Conservation (phyloP, 495 filamentous ascomycete species). For the Corynascus novoguineensis region DNA sequence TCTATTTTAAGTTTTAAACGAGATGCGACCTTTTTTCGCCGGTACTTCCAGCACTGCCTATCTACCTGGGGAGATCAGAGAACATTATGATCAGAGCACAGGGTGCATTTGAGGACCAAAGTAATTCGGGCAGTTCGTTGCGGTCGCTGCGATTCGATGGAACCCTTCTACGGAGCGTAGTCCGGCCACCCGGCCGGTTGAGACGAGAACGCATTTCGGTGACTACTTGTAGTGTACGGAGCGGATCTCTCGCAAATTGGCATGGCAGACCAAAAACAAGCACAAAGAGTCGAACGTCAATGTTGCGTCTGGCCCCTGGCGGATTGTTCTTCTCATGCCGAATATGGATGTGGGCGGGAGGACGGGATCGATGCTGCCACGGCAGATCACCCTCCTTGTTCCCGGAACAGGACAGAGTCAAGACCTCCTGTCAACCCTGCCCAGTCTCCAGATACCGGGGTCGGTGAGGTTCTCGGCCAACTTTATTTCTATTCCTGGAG, state of each 20-base stretch:
- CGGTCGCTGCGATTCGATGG: too few species aligned
- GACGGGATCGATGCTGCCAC: background rate
- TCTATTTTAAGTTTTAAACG: too few species aligned
- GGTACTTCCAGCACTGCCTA: too few species aligned
- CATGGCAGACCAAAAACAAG: background rate
- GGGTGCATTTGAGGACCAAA: too few species aligned
- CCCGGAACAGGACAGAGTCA: conserved; percentile 13
- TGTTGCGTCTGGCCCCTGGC: conserved; percentile 2
- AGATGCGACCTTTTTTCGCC: too few species aligned
- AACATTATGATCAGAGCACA: too few species aligned
- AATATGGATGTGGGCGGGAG: background rate
- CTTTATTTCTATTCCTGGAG: conserved; percentile 26
- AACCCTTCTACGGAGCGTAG: too few species aligned
- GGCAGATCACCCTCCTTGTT: conserved; percentile 16
- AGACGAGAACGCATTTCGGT: background rate
- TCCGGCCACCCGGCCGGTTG: too few species aligned
- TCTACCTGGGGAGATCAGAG: too few species aligned
- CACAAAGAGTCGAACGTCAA: background rate
- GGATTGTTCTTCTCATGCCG: background rate
- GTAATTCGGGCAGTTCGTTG: too few species aligned
- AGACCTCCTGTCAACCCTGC: background rate
- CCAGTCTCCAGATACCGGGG: conserved; percentile 22
- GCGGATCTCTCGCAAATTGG: too few species aligned
- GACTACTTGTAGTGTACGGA: background rate
- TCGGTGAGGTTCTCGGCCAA: conserved; percentile 10